Base-by-base conservation (phyloP, 306 rosid genomes). In the Argentina anserina region DNA sequence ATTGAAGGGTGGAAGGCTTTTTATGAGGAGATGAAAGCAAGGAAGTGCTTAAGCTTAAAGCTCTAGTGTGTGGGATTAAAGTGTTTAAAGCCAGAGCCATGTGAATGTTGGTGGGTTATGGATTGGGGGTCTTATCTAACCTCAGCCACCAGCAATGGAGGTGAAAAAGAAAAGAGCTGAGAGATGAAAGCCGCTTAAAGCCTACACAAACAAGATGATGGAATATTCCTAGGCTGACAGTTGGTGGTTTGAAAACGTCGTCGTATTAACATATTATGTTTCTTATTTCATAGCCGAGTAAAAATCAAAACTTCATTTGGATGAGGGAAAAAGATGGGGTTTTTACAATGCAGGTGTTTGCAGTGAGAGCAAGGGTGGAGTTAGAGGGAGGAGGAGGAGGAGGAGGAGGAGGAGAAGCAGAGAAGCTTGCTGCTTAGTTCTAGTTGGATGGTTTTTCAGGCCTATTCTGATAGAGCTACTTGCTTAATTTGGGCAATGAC, bases 61-160 rank as follows among this genome's bases (percentile, higher is more conserved):
- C 81, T 69, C 75, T 78, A 67, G 81, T 81, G 42, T 76, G 82
- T 36, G 68, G 79, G 40, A 73, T 70, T 52, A 78, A 31, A 69
- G 77, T 41, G 43, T 74, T 74, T 26, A 78, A 59, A 80, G 85
- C 75, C 58, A 80, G 64, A 33, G 85, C 80, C 87, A 83, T 75
- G 28, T 17, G 75, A 56, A 26, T 0, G 0, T 34, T 40, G 31
- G 29, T 40, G 62, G 6, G 40, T 60, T 31, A 31, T 15, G 18
- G 33, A 29, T 23, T 15, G 33, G 5, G 14, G 65, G 29, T 40
- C 28, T 71, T 71, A 71, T 71, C 56, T 71, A 71, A 40, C 55
- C 56, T 39, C 67, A 58, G 29, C 67, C 55, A 28, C 53, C 64
- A 59, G 2, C 41, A 26, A 41, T 10, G 40, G 23, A 59, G 75